These are phyloP conservation scores for Eucalyptus melliodora DNA, from an alignment of 345 rosid species.

Conservation along the genomic window DNA sequence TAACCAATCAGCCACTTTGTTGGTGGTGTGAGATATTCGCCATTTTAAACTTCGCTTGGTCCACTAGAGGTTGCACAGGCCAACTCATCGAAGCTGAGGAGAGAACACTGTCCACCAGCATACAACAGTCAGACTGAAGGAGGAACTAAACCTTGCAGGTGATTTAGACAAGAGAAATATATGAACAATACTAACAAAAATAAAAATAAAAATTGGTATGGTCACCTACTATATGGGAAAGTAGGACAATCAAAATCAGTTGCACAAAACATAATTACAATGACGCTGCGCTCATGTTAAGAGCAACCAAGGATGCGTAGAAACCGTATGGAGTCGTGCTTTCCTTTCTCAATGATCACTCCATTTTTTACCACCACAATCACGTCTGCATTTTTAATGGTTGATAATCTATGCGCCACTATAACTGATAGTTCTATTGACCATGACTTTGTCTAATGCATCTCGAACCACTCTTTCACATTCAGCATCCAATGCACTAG, in stretches of 20 bases:
- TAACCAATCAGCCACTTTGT: no score
- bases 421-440: neutral
- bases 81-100: no score
- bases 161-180: neutral
- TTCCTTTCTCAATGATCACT: slow-evolving; percentile 41
- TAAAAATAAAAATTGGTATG: neutral
- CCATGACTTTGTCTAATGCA: neutral
- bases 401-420: slow-evolving; percentile 8
- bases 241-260: neutral
- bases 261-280: neutral
- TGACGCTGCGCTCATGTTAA: slow-evolving; percentile 17
- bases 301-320: slow-evolving; percentile 28
- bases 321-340: slow-evolving; percentile 25
- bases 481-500: slow-evolving; percentile 4
- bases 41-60: no score
- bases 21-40: no score
- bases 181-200: neutral
- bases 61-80: no score
- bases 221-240: neutral
- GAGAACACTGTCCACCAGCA: no score
- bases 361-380: slow-evolving; percentile 48
- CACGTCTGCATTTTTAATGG: slow-evolving; percentile 44
- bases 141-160: neutral
- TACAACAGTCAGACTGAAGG: no score
- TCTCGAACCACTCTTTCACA: slow-evolving; percentile 2